These are phyloP conservation scores for Thielaviopsis euricoi DNA, from an alignment of 2,329 filamentous ascomycete species.

Conservation along the genomic window DNA sequence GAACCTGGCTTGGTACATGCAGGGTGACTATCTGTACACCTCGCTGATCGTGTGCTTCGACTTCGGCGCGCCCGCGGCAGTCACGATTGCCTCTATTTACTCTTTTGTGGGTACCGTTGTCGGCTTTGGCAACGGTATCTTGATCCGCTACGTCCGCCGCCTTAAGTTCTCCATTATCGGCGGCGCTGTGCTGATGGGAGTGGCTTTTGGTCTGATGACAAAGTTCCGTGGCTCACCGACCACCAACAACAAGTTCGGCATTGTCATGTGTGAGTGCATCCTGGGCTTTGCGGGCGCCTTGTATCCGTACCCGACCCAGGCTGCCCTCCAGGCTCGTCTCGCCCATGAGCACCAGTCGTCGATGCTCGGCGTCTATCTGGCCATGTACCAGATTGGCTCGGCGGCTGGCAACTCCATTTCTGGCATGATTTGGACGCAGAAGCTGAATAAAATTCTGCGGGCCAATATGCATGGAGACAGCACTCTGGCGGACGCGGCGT, in stretches of 20 bases:
- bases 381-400: constrained; percentile 44
- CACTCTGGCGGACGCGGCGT: constrained; percentile 22
- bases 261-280: constrained; percentile 45
- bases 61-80: constrained; percentile 37
- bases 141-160: constrained; percentile 39
- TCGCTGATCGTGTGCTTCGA: constrained; percentile 44
- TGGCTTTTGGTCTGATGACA: constrained; percentile 50
- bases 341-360: constrained; percentile 40
- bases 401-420: constrained; percentile 43
- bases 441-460: constrained; percentile 28
- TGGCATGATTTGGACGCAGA: constrained; percentile 45
- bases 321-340: constrained; percentile 25
- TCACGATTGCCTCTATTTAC: constrained; percentile 43
- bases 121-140: constrained; percentile 36
- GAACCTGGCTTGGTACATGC: constrained; percentile 45
- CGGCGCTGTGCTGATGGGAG: constrained; percentile 42
- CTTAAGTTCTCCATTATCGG: constrained; percentile 47
- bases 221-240: constrained; percentile 38
- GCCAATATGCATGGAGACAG: constrained; percentile 21
- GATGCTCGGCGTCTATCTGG: constrained; percentile 45
- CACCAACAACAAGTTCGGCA: constrained; percentile 29
- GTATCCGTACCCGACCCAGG: constrained; percentile 35
- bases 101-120: constrained; percentile 37
- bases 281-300: constrained; percentile 47
- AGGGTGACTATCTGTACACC: constrained; percentile 49